These are phyloP conservation scores for Wallacemonas collosoma DNA, from an alignment of 208 protist genomes.

Conservation along the genomic window DNA sequence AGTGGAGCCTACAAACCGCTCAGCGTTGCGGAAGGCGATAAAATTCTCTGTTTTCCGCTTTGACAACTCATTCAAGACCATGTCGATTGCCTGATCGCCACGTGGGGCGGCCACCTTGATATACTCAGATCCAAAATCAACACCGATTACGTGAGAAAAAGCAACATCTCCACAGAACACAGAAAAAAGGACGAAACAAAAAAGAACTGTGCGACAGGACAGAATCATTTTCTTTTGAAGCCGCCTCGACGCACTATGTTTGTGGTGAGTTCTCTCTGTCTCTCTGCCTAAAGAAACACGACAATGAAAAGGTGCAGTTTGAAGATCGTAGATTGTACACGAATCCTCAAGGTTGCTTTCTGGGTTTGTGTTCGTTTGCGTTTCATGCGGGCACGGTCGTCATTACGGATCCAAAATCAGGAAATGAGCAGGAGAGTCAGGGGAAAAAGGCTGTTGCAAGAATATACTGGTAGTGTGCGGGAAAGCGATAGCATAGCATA, in stretches of 20 bases:
- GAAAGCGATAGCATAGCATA: too few species aligned
- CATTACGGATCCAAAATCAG: too few species aligned
- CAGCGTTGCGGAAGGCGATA: constrained; percentile 89
- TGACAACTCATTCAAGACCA: constrained; percentile 95
- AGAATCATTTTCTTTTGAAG: background rate
- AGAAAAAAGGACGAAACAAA: constrained; percentile 19
- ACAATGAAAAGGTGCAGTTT: too few species aligned
- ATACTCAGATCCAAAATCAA: constrained; percentile 90
- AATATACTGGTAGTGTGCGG: too few species aligned
- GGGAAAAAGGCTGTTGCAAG: too few species aligned
- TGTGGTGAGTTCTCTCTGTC: background rate
- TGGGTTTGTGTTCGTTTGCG: too few species aligned
- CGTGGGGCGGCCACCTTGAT: constrained; percentile 78
- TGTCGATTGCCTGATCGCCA: constrained; percentile 78
- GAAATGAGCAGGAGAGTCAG: too few species aligned
- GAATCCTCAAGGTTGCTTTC: too few species aligned
- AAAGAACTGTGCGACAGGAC: background rate
- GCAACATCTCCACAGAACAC: constrained; percentile 4
- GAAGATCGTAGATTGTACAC: too few species aligned
- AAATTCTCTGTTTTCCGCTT: constrained; percentile 91
- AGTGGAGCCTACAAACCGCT: constrained; percentile 89
- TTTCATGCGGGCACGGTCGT: too few species aligned
- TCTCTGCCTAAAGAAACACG: too few species aligned
- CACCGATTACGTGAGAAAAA: constrained; percentile 70
- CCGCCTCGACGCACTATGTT: background rate